These are phyloP conservation scores for Dryadomyces quercivorus DNA, from an alignment of 2,329 filamentous ascomycete species.

Conservation along the genomic window DNA sequence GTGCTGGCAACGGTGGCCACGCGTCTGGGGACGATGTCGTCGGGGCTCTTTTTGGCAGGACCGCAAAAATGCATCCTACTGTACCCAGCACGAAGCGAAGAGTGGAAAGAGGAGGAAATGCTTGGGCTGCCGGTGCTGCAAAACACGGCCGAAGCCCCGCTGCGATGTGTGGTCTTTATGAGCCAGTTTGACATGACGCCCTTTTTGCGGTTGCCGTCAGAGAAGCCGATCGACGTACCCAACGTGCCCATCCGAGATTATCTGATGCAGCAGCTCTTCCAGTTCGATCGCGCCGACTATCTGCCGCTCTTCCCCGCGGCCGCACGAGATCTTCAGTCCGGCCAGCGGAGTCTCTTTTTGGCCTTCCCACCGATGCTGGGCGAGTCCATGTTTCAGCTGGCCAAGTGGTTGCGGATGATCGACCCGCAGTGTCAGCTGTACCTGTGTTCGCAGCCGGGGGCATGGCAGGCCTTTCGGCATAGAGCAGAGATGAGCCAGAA, in stretches of 20 bases:
- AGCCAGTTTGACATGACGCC: constrained; percentile 12
- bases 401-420: constrained; percentile 29
- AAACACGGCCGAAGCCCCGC: constrained; percentile 1
- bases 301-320: constrained; percentile 5
- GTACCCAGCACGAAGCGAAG: constrained; percentile 23
- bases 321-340: constrained; percentile 10
- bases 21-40: constrained; percentile 22
- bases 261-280: constrained; percentile 16
- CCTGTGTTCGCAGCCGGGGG: constrained; percentile 26
- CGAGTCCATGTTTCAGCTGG: constrained; percentile 25
- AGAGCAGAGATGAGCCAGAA: constrained; percentile 13
- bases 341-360: constrained; percentile 30
- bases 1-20: constrained; percentile 19
- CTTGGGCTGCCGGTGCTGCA: constrained; percentile 9
- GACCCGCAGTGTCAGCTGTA: constrained; percentile 29
- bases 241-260: constrained; percentile 6
- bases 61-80: constrained; percentile 25
- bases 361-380: constrained; percentile 30
- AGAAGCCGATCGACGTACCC: background rate
- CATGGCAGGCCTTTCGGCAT: constrained; percentile 32
- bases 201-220: constrained; percentile 8
- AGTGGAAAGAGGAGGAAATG: constrained; percentile 17
- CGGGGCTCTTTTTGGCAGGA: constrained; percentile 23
- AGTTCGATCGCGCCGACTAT: constrained; percentile 20
- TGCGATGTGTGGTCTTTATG: constrained; percentile 27